phyloP scores from a whole-genome alignment of 305 asterid species.

The Plantago rigida region DNA sequence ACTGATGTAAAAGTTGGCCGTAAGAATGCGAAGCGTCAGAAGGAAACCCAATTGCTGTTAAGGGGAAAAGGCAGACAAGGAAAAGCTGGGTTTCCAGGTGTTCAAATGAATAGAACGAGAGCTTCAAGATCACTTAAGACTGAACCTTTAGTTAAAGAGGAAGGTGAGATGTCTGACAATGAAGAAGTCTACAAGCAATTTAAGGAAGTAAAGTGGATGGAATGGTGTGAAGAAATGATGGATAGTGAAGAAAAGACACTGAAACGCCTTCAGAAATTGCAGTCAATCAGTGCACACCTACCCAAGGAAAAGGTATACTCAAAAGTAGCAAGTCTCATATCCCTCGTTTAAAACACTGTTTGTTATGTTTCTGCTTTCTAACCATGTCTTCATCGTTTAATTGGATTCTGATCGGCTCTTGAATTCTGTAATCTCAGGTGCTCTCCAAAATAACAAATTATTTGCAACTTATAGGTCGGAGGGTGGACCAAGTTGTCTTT shows the following conservation, averaged over 20 bases:
- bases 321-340: constrained; percentile 5
- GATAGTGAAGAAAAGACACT: constrained; percentile 66
- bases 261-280: constrained; percentile 82
- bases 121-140: constrained; percentile 54
- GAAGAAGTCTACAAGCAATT: constrained; percentile 94
- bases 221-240: constrained; percentile 99
- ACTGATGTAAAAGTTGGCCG: constrained; percentile 51
- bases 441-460: constrained; percentile 75
- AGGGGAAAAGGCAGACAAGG: constrained; percentile 54
- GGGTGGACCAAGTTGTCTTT: constrained; percentile 75
- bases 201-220: constrained; percentile 97
- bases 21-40: constrained; percentile 65
- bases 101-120: constrained; percentile 43
- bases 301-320: constrained; percentile 76
- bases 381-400: background rate
- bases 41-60: constrained; percentile 40
- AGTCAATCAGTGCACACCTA: constrained; percentile 75
- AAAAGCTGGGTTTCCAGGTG: constrained; percentile 49
- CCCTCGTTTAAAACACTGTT: background rate
- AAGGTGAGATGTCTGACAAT: constrained; percentile 96
- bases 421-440: constrained; percentile 45
- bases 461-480: constrained; percentile 89
- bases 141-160: constrained; percentile 89
- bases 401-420: constrained; percentile 13
- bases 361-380: background rate